Base-by-base conservation (phyloP, 129 eudicot genomes). In the Flaveria robusta region DNA sequence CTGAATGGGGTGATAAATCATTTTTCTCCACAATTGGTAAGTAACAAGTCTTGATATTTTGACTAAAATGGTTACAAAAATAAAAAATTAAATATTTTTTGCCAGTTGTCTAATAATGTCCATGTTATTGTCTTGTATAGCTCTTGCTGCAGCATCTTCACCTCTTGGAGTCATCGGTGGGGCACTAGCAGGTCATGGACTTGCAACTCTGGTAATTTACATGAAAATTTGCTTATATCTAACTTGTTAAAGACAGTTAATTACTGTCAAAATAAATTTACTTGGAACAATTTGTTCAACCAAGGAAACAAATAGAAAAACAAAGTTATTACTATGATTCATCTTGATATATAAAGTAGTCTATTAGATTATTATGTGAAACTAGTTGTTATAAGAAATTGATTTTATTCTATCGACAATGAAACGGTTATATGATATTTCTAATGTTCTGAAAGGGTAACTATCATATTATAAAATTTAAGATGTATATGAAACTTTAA, bases 1-100 rank as follows among this genome's bases (percentile, higher is more conserved):
- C 99, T 77, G 99, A 95, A 81, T 95, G 99, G 99, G 99, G 97
- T 46, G 99, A 95, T 75, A 95, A 95, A 67, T 95, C 99, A 65
- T 91, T 95, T 74, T 95, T 95, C 89, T 95, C 99, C 50, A 95
- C 99, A 75, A 89, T 91, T 76, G 99, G 99, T 91, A 69, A 83
- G 87, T 56, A 20, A 37, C 46, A 11, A 39, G 27, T 22, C 41
- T 74, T 59, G 55, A 54, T n/a, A 42, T 42, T 14, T 72, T 54
- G 18, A 73, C 37, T 43, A 52, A 22, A 27, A 67, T 72, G 41
- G 47, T 51, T 29, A 71, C 65, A 37, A 12, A 54, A 16, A 24
- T 42, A 67, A 22, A 77, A 10, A 34, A 11, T 1, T 27, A 12
- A 20, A 54, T 16, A 41, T 22, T 22, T 3, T 19, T 59, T 46